phyloP scores from a whole-genome alignment of 129 eudicot genomes.

The Dittrichia graveolens region DNA sequence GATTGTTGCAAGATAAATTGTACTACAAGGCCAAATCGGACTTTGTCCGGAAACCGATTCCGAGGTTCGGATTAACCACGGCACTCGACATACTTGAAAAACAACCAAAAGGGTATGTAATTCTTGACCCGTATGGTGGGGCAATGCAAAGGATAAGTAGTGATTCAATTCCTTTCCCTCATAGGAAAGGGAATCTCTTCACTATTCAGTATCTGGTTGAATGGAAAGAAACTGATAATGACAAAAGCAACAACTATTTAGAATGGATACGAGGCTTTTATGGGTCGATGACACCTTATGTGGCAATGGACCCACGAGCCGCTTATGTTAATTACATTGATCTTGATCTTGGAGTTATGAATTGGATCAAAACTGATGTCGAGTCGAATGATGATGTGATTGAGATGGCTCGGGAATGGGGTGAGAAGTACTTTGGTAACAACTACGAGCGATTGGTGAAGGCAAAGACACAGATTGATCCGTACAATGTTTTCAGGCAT shows the following conservation, averaged over 20 bases:
- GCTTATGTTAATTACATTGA: slow-evolving; percentile 82
- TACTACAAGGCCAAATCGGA: slow-evolving; percentile 87
- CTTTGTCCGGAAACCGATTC: slow-evolving; percentile 48
- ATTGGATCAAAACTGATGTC: slow-evolving; percentile 14
- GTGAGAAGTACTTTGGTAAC: slow-evolving; percentile 74
- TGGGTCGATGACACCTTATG: slow-evolving; percentile 57
- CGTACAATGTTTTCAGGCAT: slow-evolving; percentile 63
- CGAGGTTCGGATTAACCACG: slow-evolving; percentile 37
- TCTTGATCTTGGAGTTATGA: slow-evolving; percentile 62
- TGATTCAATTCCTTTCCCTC: slow-evolving; percentile 75
- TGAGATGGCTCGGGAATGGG: slow-evolving; percentile 68
- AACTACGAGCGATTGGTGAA: slow-evolving; percentile 80
- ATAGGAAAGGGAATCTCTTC: slow-evolving; percentile 70
- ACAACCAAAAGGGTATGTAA: slow-evolving; percentile 71
- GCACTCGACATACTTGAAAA: slow-evolving; percentile 47
- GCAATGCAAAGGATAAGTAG: slow-evolving; percentile 50
- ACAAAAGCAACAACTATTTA: slow-evolving; percentile 35
- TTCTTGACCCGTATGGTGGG: slow-evolving; percentile 83
- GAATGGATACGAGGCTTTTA: slow-evolving; percentile 67
- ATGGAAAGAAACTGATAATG: slow-evolving; percentile 52
- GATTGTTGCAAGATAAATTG: slow-evolving; percentile 41
- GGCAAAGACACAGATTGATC: slow-evolving; percentile 75
- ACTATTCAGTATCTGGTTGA: slow-evolving; percentile 60
- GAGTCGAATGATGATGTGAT: slow-evolving; percentile 33
- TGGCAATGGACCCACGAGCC: slow-evolving; percentile 59